Evolutionary conservation across 2,329 filamentous ascomycete species (phyloP).

Genomic region (Sporothrix luriei): DNA sequence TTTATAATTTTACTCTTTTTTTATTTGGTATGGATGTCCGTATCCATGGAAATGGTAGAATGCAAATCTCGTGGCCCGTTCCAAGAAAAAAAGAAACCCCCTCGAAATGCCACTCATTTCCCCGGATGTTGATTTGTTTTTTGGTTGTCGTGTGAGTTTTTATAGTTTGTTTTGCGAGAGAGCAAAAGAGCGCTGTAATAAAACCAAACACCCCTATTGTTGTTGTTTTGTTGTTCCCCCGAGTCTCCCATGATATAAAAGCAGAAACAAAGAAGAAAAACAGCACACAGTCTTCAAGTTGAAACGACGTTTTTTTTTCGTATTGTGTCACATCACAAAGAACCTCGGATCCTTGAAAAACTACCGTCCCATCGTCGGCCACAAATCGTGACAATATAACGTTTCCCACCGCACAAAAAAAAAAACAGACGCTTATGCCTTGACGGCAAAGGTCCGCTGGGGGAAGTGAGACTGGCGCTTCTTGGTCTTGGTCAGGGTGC

Average conservation of each 20-base stretch:
- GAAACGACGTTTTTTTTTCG: background rate
- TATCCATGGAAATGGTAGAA: background rate
- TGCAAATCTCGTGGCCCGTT: background rate
- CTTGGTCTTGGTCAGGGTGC: slow-evolving; percentile 89
- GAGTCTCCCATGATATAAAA: slow-evolving; percentile 15
- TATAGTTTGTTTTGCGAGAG: slow-evolving; percentile 3
- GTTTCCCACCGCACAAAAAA: background rate
- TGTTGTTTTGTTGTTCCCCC: slow-evolving; percentile 18
- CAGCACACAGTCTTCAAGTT: too few relatives aligned
- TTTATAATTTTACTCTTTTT: slow-evolving; percentile 23
- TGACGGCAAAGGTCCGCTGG: slow-evolving; percentile 97
- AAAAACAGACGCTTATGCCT: slow-evolving; percentile 55
- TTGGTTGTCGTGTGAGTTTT: background rate
- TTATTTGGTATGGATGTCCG: slow-evolving; percentile 9
- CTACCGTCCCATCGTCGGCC: background rate
- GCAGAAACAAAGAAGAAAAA: slow-evolving; percentile 23
- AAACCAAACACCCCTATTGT: slow-evolving; percentile 25
- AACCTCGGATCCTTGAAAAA: background rate
- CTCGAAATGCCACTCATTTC: background rate
- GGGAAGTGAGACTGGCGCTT: slow-evolving; percentile 97
- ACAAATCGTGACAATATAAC: background rate
- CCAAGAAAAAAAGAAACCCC: background rate
- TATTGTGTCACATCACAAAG: background rate
- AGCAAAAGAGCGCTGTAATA: slow-evolving; percentile 26
- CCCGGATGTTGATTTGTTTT: background rate